Conservation (phyloP, 106 monocot genomes). For the Dioscorea zingiberensis region DNA sequence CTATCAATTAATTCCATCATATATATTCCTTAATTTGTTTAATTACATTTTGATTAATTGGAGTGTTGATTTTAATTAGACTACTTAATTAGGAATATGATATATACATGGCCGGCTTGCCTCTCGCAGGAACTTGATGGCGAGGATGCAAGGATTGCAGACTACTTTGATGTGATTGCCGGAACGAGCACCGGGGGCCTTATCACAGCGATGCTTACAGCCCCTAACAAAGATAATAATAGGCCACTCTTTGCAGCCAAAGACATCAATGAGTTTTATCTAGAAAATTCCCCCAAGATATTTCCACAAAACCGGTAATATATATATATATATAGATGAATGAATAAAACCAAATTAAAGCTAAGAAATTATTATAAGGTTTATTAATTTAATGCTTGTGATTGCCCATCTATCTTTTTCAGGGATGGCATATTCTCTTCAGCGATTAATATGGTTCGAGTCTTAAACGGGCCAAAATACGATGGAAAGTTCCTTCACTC, state of each 20-base stretch:
- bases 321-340: background rate
- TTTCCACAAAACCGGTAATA: background rate
- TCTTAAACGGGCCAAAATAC: background rate
- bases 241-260: background rate
- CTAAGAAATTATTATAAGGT: background rate
- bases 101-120: too few relatives aligned
- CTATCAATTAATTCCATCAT: background rate
- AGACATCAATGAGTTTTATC: background rate
- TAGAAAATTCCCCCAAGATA: slow-evolving; percentile 1
- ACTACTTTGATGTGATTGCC: slow-evolving; percentile 6
- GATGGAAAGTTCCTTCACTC: slow-evolving; percentile 1
- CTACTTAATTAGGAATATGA: too few relatives aligned
- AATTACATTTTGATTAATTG: background rate
- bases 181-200: slow-evolving; percentile 8
- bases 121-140: slow-evolving; percentile 4
- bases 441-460: background rate
- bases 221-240: background rate
- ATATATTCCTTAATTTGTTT: background rate
- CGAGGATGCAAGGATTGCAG: background rate
- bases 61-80: too few relatives aligned
- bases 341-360: background rate
- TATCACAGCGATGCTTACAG: background rate
- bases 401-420: background rate
- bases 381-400: background rate
- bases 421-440: background rate